Conservation (phyloP, 805 yeast species). For the Jamesozyma spencerorum region DNA sequence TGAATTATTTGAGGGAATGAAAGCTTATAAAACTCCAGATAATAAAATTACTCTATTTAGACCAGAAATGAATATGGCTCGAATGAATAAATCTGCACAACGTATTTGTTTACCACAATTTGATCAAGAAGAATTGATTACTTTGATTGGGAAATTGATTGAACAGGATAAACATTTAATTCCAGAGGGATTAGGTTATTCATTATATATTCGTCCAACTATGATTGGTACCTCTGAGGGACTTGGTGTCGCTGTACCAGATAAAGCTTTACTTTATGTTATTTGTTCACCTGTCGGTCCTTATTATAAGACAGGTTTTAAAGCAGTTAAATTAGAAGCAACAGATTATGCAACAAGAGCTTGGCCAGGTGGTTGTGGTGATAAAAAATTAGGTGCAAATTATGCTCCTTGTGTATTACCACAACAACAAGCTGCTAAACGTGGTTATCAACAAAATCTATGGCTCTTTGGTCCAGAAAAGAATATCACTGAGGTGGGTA, state of each 20-base stretch:
- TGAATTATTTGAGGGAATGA: constrained; percentile 91
- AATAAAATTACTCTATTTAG: constrained; percentile 77
- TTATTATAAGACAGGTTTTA: constrained; percentile 88
- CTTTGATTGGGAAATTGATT: constrained; percentile 67
- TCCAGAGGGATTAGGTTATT: constrained; percentile 80
- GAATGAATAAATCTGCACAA: constrained; percentile 82
- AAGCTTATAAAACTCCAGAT: constrained; percentile 65
- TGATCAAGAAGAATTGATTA: constrained; percentile 66
- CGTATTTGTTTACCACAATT: constrained; percentile 86
- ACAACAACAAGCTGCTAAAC: constrained; percentile 76
- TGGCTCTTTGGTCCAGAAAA: constrained; percentile 93
- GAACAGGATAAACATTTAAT: constrained; percentile 67
- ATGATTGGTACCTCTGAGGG: constrained; percentile 87
- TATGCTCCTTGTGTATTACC: constrained; percentile 94
- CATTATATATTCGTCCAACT: constrained; percentile 89
- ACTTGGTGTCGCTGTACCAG: constrained; percentile 79
- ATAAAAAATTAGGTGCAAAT: constrained; percentile 93
- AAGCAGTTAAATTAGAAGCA: constrained; percentile 89
- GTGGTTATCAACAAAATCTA: constrained; percentile 92
- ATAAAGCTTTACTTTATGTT: constrained; percentile 70
- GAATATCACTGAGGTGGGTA: constrained; percentile 89
- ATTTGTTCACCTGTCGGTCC: constrained; percentile 97
- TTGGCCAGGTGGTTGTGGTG: constrained; percentile 99
- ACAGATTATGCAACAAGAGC: constrained; percentile 95
- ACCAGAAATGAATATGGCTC: constrained; percentile 80